Evolutionary conservation across 768 basidiomycete genomes (phyloP).

Genomic region (Strobilomyces confusus): DNA sequence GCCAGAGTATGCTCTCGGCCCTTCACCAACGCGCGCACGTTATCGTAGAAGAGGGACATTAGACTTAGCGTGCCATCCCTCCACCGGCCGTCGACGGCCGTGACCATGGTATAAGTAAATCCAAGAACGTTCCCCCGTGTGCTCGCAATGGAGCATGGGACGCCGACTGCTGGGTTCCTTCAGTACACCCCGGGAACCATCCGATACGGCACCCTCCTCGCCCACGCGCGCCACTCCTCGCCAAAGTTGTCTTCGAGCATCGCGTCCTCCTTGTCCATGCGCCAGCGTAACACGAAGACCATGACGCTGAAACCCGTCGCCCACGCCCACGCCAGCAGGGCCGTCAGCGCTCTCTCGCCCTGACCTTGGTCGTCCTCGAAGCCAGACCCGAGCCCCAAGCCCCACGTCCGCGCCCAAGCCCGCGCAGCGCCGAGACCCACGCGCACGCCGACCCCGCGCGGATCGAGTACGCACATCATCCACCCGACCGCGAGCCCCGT

Average conservation of each 20-base stretch:
- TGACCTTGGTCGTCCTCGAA: too few relatives aligned
- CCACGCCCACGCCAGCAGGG: neutral
- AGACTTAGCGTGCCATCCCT: too few relatives aligned
- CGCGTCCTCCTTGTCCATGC: conserved; percentile 28
- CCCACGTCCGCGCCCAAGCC: neutral
- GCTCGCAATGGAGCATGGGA: too few relatives aligned
- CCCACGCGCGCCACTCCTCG: conserved; percentile 25
- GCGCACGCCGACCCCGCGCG: neutral
- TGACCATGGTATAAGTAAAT: too few relatives aligned
- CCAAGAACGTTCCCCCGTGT: too few relatives aligned
- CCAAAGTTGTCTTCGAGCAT: conserved; percentile 29
- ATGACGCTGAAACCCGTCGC: neutral
- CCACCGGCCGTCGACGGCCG: too few relatives aligned
- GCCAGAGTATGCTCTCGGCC: too few relatives aligned
- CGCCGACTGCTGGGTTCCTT: neutral
- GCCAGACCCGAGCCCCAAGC: too few relatives aligned
- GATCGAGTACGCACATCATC: conserved; percentile 5
- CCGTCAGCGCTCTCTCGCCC: neutral
- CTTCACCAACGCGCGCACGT: too few relatives aligned
- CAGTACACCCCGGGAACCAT: conserved; percentile 24
- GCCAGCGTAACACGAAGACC: neutral
- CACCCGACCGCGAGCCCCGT: neutral
- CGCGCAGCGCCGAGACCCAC: neutral
- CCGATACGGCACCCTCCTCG: conserved; percentile 17
- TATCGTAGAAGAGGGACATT: too few relatives aligned